Conservation (phyloP, 1,284 basidiomycete species). For the Phellinidium pouzarii region DNA sequence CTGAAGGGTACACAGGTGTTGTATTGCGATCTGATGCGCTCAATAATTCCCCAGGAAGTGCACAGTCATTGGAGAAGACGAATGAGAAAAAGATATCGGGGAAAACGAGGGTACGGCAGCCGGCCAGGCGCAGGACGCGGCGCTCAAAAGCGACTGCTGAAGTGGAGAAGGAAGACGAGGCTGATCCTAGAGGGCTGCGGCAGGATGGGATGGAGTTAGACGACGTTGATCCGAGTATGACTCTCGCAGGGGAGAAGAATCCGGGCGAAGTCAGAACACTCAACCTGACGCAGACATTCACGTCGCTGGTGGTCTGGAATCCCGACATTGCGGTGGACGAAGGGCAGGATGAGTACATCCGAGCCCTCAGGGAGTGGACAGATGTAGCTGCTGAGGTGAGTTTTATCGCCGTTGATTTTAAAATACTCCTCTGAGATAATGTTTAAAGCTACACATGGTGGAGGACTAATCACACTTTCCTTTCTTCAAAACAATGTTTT, state of each 20-base stretch:
- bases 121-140: constrained; percentile 20
- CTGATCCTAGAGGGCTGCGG: too few relatives aligned
- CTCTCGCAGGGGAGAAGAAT: constrained; percentile 19
- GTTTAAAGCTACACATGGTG: constrained; percentile 3
- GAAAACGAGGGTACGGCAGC: constrained; percentile 20
- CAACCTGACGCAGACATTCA: constrained; percentile 46
- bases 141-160: constrained; percentile 21
- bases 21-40: constrained; percentile 38
- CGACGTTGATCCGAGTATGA: constrained; percentile 21
- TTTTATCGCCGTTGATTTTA: not conserved
- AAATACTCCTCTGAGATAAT: not conserved
- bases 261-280: constrained; percentile 32
- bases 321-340: constrained; percentile 64
- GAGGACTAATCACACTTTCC: not conserved
- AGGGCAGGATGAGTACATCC: constrained; percentile 60
- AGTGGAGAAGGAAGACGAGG: constrained; percentile 19
- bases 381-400: constrained; percentile 47
- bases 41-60: constrained; percentile 19
- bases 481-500: not conserved
- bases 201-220: constrained; percentile 24
- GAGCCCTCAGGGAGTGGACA: constrained; percentile 62
- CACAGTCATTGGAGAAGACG: constrained; percentile 20
- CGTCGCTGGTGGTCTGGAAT: constrained; percentile 62
- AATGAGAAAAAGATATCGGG: constrained; percentile 23
- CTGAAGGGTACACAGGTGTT: constrained; percentile 61